Base-by-base conservation (phyloP, 495 filamentous ascomycete genomes). In the Aspergillus sclerotioniger region DNA sequence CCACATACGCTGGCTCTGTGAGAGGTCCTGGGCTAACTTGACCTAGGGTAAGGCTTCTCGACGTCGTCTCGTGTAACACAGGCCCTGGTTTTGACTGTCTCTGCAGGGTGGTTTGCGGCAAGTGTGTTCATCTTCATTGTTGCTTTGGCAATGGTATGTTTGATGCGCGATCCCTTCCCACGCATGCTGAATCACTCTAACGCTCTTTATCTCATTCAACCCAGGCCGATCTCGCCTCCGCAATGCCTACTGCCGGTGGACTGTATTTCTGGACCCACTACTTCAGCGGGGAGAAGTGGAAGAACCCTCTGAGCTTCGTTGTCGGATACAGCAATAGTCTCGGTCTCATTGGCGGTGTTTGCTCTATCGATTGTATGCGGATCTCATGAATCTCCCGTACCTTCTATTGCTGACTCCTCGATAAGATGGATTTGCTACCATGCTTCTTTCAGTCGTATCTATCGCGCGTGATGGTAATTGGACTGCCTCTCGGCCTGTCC, bases 241-340 rank as follows among this genome's bases (percentile, higher is more conserved):
- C 86, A 6, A 87, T 89, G 84, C 86, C 86, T 9, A 89, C 86
- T 8, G 81, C 80, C 32, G 86, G 86, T n/a, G 85, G 85, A 17
- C 69, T 88, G 12, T 87, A 88, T 62, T 88, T 82, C 76, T 87
- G 85, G 86, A 88, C 86, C 0, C 85, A 87, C 61, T 86, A 81
- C 67, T 88, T 86, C 67, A 75, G 79, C 29, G 78, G 74, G 3
- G 81, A 83, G 21, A 82, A 81, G 54, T 82, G 77, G 55, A 77
- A 85, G 44, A 87, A 85, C 65, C 80, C 84, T 12, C 66, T 89
- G 9, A 84, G 83, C 61, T 89, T 88, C 61, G 70, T 89, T 8
- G 85, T 89, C 19, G 86, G 86, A 29, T 89, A 88, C 63, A 87
- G 83, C 67, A 89, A 89, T 63, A 89, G 80, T 6, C 74, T 89